These are phyloP conservation scores for Zea luxurians DNA, from an alignment of 176 grass and related monocot genomes.

Conservation along the genomic window DNA sequence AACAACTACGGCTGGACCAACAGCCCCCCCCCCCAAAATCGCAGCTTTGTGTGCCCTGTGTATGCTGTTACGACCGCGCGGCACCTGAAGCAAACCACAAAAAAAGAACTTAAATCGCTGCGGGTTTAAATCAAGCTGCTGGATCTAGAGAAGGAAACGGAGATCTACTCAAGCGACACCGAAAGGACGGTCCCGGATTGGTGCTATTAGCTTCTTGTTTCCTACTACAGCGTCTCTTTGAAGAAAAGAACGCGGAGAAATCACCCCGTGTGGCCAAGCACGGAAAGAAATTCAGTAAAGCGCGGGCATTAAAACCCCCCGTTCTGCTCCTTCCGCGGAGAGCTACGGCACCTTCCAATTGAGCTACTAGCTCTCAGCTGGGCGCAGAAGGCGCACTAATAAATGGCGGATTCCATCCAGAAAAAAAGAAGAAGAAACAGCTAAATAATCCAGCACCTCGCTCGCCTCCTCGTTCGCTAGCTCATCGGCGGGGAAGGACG, in stretches of 20 bases:
- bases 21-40: background rate
- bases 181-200: background rate
- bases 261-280: background rate
- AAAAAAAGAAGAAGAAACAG: background rate
- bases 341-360: slow-evolving; percentile 32
- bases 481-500: background rate
- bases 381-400: background rate
- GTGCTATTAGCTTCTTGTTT: slow-evolving; percentile 2
- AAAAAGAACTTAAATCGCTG: slow-evolving; percentile 10
- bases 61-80: background rate
- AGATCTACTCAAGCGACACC: slow-evolving; percentile 28
- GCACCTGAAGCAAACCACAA: slow-evolving; percentile 40
- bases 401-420: background rate
- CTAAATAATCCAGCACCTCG: background rate
- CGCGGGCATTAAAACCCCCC: slow-evolving; percentile 27
- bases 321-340: background rate
- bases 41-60: slow-evolving; percentile 15
- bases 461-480: background rate
- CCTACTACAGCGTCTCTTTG: slow-evolving; percentile 16
- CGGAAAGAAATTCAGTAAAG: slow-evolving; percentile 23
- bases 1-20: slow-evolving; percentile 25
- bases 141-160: slow-evolving; percentile 41
- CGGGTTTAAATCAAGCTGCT: background rate
- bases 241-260: slow-evolving; percentile 15
- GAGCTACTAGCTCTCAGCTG: slow-evolving; percentile 36